Evolutionary conservation across 2,329 filamentous ascomycete species (phyloP), one percentile per base, ranked within the genome.

Genomic region (Parasarocladium wereldwijsianum): DNA sequence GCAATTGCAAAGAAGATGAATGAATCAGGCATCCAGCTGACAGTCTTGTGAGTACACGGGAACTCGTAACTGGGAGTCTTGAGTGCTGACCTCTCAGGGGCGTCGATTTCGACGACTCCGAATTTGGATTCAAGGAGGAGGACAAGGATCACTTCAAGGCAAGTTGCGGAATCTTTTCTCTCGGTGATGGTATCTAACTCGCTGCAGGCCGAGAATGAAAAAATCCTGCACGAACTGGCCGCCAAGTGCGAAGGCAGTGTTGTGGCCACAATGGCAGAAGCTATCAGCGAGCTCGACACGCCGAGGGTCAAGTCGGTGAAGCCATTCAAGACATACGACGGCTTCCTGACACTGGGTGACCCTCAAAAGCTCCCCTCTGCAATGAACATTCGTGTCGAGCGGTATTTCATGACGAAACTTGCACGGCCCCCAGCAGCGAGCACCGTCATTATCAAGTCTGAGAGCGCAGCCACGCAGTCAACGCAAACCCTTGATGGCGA

Each of bases 71-170:
- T 11, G 13, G 13, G 9, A 24, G 10, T 8, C 7, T 8, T 12
- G 5, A 13, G 13, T 18, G 27, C 42, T 50, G 35, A 50, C 32
- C 24, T 20, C 7, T 10, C 24, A 86, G 79, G 32, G 90, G 90
- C 10, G 71, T 93, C 12, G 90, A 98, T 49, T 96, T 98, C 51
- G 85, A 98, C 47, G 85, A 94, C 49, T 49, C 71, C 1, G 85
- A 93, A 3, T 93, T 78, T 46, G 86, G 86, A 24, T 81, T 83
- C 47, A 93, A 93, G 50, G 87, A 96, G 55, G 85, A 94, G 50
- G 70, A 80, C 39, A 98, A 98, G 49, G 58, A 76, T 12, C 40
- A 50, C 1, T 49, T 52, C 30, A 96, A 96, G 64, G 75, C 77
- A 44, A 23, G 31, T 17, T 22, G 5, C 4, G n/a, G 7, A 19